Evolutionary conservation across 1,139 yeast genomes (phyloP).

Genomic region (Scheffersomyces quercinus): DNA sequence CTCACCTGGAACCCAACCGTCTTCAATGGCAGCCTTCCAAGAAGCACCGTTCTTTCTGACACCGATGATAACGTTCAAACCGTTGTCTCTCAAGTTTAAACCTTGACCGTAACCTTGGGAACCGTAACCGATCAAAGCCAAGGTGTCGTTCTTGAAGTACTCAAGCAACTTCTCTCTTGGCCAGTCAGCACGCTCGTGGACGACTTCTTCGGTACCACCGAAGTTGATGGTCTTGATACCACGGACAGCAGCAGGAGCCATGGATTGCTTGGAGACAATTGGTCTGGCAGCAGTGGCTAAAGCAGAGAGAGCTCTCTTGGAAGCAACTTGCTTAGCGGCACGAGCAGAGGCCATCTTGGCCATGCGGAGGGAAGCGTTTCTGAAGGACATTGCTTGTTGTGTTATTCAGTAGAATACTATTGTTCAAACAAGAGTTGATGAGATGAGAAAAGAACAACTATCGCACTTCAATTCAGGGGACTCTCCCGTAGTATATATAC

Average conservation of each 20-base stretch:
- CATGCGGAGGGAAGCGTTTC: constrained; percentile 62
- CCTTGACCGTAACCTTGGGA: constrained; percentile 99
- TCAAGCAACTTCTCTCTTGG: constrained; percentile 94
- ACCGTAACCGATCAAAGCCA: constrained; percentile 98
- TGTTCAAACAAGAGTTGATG: constrained; percentile 1
- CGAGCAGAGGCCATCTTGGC: constrained; percentile 59
- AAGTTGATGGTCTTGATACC: constrained; percentile 96
- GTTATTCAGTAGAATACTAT: constrained; percentile 2
- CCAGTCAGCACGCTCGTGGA: constrained; percentile 99
- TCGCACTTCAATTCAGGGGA: constrained; percentile 1
- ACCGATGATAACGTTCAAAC: constrained; percentile 95
- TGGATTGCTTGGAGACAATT: constrained; percentile 37
- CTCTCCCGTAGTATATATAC: constrained; percentile 10
- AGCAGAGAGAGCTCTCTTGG: constrained; percentile 69
- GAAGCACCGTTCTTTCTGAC: constrained; percentile 98
- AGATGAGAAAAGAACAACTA: constrained; percentile 1
- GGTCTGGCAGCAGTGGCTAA: constrained; percentile 55
- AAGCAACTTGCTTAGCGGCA: constrained; percentile 50
- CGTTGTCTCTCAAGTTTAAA: constrained; percentile 97
- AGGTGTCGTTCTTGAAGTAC: constrained; percentile 96
- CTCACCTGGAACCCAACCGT: constrained; percentile 99
- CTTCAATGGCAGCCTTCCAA: constrained; percentile 99
- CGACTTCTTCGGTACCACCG: constrained; percentile 93
- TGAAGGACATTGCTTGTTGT: constrained; percentile 50
- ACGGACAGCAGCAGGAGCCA: constrained; percentile 53